A percentile compares a stretch with the other conserved stretches of the same genome.
Conservation (phyloP, 2,329 filamentous ascomycete species). For the Ascocoryne sarcoides region DNA sequence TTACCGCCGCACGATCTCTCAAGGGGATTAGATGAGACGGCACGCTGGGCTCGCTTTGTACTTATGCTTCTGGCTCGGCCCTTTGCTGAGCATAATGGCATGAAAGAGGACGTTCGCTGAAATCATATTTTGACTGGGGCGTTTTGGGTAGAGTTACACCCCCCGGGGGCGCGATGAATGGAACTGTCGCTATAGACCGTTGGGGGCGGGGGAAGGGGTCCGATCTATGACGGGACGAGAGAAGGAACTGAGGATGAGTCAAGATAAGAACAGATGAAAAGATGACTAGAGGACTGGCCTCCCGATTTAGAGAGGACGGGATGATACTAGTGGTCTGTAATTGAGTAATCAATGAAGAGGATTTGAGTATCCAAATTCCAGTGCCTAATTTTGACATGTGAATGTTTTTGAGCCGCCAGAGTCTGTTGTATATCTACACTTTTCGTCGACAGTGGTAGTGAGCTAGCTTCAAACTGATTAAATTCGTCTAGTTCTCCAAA, state of each 20-base stretch:
- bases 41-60: neutral
- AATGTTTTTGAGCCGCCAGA: too few relatives aligned
- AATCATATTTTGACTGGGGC: neutral
- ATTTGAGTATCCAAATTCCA: neutral
- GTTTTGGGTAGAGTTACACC: neutral
- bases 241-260: too few relatives aligned
- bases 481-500: too few relatives aligned
- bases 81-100: neutral
- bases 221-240: too few relatives aligned
- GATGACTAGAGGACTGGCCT: neutral
- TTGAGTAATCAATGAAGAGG: neutral
- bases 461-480: too few relatives aligned
- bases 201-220: neutral
- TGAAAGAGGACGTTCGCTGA: neutral
- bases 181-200: neutral
- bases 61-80: neutral
- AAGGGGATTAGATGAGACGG: neutral
- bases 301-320: neutral
- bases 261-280: neutral
- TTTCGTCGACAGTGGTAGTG: too few relatives aligned
- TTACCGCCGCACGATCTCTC: neutral
- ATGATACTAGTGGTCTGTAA: neutral
- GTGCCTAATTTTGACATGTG: too few relatives aligned
- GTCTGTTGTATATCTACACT: too few relatives aligned
- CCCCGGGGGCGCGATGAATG: neutral